phyloP scores from a whole-genome alignment of 257 asterid genomes.

The Phtheirospermum japonicum region DNA sequence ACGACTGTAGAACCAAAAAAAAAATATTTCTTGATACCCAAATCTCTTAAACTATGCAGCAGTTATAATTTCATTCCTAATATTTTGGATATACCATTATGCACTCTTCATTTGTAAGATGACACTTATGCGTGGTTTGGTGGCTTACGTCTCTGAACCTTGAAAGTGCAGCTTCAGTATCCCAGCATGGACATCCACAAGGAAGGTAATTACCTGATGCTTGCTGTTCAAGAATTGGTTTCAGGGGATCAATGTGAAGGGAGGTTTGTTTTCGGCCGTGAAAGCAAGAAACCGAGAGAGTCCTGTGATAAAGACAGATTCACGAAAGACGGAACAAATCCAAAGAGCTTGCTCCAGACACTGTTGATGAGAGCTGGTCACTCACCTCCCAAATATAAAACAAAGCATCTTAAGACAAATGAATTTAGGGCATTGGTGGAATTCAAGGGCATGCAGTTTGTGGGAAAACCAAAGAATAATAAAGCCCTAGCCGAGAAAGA shows the following conservation, averaged over 20 bases:
- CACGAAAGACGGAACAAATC: conserved; percentile 85
- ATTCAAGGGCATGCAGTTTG: conserved; percentile 98
- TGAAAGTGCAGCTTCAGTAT: conserved; percentile 66
- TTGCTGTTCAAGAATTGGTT: conserved; percentile 82
- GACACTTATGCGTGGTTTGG: not conserved
- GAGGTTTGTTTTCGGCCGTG: conserved; percentile 93
- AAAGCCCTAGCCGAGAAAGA: conserved; percentile 88
- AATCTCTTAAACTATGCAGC: not conserved
- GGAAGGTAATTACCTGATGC: conserved; percentile 94
- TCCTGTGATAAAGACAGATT: conserved; percentile 55
- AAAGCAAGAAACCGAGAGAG: conserved; percentile 60
- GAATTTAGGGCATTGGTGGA: conserved; percentile 91
- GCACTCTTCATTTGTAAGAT: conserved; percentile 9
- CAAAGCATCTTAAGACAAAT: conserved; percentile 91
- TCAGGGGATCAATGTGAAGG: conserved; percentile 93
- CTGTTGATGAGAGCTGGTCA: conserved; percentile 97
- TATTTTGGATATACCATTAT: not conserved
- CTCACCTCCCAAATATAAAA: conserved; percentile 93
- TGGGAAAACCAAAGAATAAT: conserved; percentile 86
- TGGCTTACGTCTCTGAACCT: conserved; percentile 23
- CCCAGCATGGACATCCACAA: conserved; percentile 80
- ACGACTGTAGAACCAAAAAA: too few species aligned
- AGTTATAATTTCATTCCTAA: not conserved
- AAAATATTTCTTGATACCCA: not conserved
- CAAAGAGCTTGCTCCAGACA: conserved; percentile 92